Percentiles rank a stretch among this genome's conserved stretches.
Conservation (phyloP, 495 filamentous ascomycete species). For the Aspergillus sclerotioniger region DNA sequence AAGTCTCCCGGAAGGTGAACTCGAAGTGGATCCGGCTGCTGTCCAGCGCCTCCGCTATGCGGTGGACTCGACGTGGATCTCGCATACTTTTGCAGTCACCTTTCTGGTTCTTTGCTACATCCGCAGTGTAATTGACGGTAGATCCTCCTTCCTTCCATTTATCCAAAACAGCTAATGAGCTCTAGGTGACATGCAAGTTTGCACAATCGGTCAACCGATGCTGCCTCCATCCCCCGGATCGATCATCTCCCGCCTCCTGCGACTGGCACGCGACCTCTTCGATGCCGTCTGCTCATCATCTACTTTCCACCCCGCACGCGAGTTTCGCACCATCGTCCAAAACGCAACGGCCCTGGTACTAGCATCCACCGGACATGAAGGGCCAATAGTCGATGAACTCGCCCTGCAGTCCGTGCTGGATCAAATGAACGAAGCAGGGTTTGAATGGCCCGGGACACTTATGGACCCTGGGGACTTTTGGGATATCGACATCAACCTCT, state of each 20-base stretch:
- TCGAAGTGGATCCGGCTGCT: background rate
- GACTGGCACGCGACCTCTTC: background rate
- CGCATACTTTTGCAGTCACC: background rate
- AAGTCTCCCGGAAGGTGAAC: background rate
- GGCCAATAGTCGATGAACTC: background rate
- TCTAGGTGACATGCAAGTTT: background rate
- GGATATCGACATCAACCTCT: background rate
- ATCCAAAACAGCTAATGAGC: background rate
- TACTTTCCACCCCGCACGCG: background rate
- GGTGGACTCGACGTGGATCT: background rate
- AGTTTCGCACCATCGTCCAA: background rate
- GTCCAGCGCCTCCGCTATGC: background rate
- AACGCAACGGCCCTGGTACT: background rate
- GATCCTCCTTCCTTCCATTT: background rate
- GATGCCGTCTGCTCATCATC: background rate
- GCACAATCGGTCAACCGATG: background rate
- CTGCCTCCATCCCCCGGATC: background rate
- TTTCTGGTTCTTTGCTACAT: background rate
- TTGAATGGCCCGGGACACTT: background rate
- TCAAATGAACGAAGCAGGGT: background rate
- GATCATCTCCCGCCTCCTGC: background rate
- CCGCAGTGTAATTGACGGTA: background rate
- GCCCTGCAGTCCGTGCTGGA: background rate
- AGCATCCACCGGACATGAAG: background rate
- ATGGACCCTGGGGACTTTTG: background rate